Evolutionary conservation across 1,139 yeast genomes (phyloP).

Genomic region (Pichia sp.): DNA sequence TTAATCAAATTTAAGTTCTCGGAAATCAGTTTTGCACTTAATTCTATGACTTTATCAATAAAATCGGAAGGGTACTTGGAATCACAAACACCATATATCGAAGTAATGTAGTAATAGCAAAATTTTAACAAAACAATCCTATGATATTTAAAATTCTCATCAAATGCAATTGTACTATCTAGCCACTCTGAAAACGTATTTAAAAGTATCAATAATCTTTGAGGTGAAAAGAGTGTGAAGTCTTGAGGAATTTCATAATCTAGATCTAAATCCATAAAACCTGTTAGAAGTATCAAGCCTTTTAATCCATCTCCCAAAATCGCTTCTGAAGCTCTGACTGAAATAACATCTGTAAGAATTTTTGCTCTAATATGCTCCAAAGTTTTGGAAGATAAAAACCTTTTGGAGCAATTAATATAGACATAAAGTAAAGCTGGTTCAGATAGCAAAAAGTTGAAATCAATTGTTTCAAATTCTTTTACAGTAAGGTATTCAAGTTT

Average conservation of each 20-base stretch:
- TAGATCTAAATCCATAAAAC: constrained; percentile 36
- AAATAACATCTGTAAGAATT: constrained; percentile 59
- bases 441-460: constrained; percentile 17
- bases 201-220: constrained; percentile 54
- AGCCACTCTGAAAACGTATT: constrained; percentile 48
- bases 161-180: constrained; percentile 57
- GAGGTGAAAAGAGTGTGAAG: constrained; percentile 43
- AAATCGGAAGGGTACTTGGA: constrained; percentile 27
- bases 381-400: constrained; percentile 31
- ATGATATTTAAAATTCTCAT: constrained; percentile 41
- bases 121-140: constrained; percentile 49
- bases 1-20: constrained; percentile 45
- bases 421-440: constrained; percentile 35
- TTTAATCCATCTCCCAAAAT: constrained; percentile 38
- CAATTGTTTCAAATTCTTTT: constrained; percentile 14
- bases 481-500: constrained; percentile 17
- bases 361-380: constrained; percentile 52
- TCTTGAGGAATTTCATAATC: constrained; percentile 22
- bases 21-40: constrained; percentile 36
- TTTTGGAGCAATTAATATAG: constrained; percentile 33
- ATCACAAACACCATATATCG: constrained; percentile 24
- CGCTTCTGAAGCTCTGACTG: constrained; percentile 36
- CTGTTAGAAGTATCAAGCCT: constrained; percentile 43
- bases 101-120: constrained; percentile 27
- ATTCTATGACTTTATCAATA: constrained; percentile 27